A percentile compares a stretch with the other conserved stretches of the same genome.
Conservation (phyloP, 805 yeast species). For the Saturnispora silvae region DNA sequence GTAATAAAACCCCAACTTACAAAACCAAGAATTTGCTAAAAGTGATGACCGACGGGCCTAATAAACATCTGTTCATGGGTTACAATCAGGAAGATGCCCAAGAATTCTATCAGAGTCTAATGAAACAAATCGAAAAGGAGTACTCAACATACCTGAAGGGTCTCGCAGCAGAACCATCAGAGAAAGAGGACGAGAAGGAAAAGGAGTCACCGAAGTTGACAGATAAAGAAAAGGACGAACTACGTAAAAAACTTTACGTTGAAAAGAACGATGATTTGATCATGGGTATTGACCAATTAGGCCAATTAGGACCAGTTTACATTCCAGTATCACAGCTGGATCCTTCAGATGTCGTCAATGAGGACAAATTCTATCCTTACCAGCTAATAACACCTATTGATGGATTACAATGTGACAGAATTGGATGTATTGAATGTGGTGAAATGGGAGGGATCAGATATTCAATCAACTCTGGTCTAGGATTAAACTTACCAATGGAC, state of each 20-base stretch:
- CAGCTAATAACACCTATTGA: conserved; percentile 81
- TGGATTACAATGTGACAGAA: conserved; percentile 78
- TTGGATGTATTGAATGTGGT: conserved; percentile 85
- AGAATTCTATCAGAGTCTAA: conserved; percentile 78
- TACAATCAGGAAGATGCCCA: conserved; percentile 96
- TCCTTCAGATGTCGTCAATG: conserved; percentile 44
- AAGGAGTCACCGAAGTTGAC: conserved; percentile 16
- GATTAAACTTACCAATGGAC: conserved; percentile 49
- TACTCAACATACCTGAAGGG: conserved; percentile 21
- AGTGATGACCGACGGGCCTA: conserved; percentile 69
- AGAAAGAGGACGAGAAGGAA: conserved; percentile 8
- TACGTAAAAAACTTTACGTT: conserved; percentile 21
- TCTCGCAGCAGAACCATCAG: conserved; percentile 19
- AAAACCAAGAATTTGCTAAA: conserved; percentile 51
- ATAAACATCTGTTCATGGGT: conserved; percentile 66
- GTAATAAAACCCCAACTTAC: conserved; percentile 46
- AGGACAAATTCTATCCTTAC: conserved; percentile 37
- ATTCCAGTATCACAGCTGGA: conserved; percentile 72
- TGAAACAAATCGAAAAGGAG: conserved; percentile 57
- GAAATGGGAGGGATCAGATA: conserved; percentile 88
- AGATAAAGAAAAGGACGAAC: conserved; percentile 14
- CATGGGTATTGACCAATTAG: conserved; percentile 35
- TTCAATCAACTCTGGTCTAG: conserved; percentile 65
- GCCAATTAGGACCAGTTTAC: conserved; percentile 51
- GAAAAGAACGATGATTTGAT: conserved; percentile 22